Evolutionary conservation across 805 yeast genomes (phyloP), one percentile per base, ranked within the genome.

Genomic region (Ogataea pilisensis): DNA sequence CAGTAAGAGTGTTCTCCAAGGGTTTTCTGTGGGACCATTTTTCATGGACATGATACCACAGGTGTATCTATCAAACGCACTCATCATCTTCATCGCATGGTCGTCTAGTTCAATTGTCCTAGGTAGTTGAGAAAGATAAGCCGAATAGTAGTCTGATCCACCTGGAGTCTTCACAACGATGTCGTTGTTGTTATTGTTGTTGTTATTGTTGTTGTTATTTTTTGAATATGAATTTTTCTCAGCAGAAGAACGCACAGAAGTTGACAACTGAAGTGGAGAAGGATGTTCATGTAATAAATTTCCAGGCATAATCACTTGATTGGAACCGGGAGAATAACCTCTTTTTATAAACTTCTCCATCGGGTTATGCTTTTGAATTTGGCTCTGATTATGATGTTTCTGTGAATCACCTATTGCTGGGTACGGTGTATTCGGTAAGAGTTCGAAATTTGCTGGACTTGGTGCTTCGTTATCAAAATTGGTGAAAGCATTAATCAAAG

Each of bases 1-100:
- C 52, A 80, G 57, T 35, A 80, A 60, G 31, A 73, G 51, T 8
- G 71, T 68, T 37, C 82, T 60, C 88, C 88, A 82, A 6, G 87
- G 88, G 50, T 82, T 81, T 45, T 80, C 85, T 3, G 72, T 60
- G 0, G 77, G 77, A 0, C 85, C 85, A 46, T 78, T 75, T 48
- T 76, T 79, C 41, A 81, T 77, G 5, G 84, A 76, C 75, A 82
- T 69, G 38, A 81, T 71, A 2, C 69, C 70, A 43, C 75, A 71
- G 1, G 78, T 73, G 46, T 69, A 65, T 32, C 66, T 60, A 42
- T 71, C 74, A 47, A 70, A 74, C 4, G 72, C 65, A 20, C 55
- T 48, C 14, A 63, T 42, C 48, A 63, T 60, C 39, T 52, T 54
- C 35, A 51, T 22, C 16, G 52, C 47, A 31, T 58, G 61, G 38